These are phyloP conservation scores for Chlorociboria aeruginascens DNA, from an alignment of 495 filamentous ascomycete genomes.

Conservation along the genomic window DNA sequence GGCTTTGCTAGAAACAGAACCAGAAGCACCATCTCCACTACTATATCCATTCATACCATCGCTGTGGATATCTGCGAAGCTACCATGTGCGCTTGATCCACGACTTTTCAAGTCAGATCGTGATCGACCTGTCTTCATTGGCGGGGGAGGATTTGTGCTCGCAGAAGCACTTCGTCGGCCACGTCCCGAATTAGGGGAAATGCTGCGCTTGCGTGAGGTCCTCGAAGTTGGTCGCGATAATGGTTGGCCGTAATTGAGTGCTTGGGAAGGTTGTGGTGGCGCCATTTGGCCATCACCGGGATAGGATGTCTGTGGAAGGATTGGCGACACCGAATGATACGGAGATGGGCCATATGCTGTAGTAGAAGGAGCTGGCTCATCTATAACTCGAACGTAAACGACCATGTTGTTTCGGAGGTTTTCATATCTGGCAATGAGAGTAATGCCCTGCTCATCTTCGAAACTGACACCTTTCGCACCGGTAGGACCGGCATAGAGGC, in stretches of 20 bases:
- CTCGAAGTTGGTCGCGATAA: slow-evolving; percentile 55
- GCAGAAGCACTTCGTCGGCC: slow-evolving; percentile 72
- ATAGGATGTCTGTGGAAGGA: slow-evolving; percentile 19
- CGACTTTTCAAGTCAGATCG: slow-evolving; percentile 56
- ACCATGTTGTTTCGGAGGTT: slow-evolving; percentile 84
- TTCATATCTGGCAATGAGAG: slow-evolving; percentile 87
- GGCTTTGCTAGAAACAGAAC: slow-evolving; percentile 58
- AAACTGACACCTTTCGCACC: slow-evolving; percentile 73
- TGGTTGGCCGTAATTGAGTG: slow-evolving; percentile 40
- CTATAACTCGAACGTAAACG: slow-evolving; percentile 79
- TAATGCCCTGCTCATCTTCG: slow-evolving; percentile 75
- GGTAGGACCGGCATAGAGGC: slow-evolving; percentile 58
- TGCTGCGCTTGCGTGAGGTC: slow-evolving; percentile 62
- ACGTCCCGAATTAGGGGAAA: slow-evolving; percentile 61
- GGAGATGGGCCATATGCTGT: slow-evolving; percentile 22
- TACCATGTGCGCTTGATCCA: slow-evolving; percentile 53
- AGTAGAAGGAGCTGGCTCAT: slow-evolving; percentile 38
- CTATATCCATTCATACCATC: slow-evolving; percentile 62
- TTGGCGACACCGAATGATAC: slow-evolving; percentile 26
- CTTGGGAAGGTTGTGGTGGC: slow-evolving; percentile 35
- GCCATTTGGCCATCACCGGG: slow-evolving; percentile 30
- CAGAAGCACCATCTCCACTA: slow-evolving; percentile 67
- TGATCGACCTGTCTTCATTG: slow-evolving; percentile 49
- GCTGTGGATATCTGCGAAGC: slow-evolving; percentile 42
- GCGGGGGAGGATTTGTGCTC: slow-evolving; percentile 31